Base-by-base conservation (phyloP, 2,329 filamentous ascomycete genomes). In the Penicillium sclerotigenum region DNA sequence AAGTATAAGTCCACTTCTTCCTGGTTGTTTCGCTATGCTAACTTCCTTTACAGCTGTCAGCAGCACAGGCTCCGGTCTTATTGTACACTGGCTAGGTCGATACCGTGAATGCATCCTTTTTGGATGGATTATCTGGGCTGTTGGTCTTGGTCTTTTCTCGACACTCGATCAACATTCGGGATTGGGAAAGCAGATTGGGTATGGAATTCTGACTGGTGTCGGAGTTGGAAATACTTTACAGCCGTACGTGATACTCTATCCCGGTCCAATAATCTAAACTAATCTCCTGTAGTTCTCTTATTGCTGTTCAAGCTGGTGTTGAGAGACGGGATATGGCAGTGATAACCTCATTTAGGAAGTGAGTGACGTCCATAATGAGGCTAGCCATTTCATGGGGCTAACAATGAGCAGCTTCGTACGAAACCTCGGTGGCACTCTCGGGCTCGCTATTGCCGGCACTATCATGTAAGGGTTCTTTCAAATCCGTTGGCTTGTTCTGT, bases 41-140 rank as follows among this genome's bases (percentile, higher is more conserved):
- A 68, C 79, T 0, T 9, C 73, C 75, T 24, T 76, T 73, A 0
- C 66, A 84, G 34, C 72, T 74, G 2, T 74, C 0, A 78, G 76
- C 58, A 81, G 79, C 50, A 82, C 80, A 0, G 62, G 79, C 3
- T 82, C 80, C 0, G 81, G 81, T 0, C 73, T 83, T 10, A 61
- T 83, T 2, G 80, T 83, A 0, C 77, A 81, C 54, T 80, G 79
- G 78, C 56, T 78, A 3, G 81, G 80, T 2, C 75, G 80, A 10
- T 83, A 83, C 50, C 72, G 80, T 38, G 80, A 83, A 60, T 79
- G 76, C 41, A 82, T 85, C 45, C 72, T 84, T 3, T 75, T 82
- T 34, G 81, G 81, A 0, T 83, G 79, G 80, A 58, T 77, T 0
- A 72, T 76, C 54, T 83, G 80, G 81, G 78, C 80, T 3, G 65